phyloP scores from a whole-genome alignment of 2,329 filamentous ascomycete genomes.

The Aspergillus intermedius region DNA sequence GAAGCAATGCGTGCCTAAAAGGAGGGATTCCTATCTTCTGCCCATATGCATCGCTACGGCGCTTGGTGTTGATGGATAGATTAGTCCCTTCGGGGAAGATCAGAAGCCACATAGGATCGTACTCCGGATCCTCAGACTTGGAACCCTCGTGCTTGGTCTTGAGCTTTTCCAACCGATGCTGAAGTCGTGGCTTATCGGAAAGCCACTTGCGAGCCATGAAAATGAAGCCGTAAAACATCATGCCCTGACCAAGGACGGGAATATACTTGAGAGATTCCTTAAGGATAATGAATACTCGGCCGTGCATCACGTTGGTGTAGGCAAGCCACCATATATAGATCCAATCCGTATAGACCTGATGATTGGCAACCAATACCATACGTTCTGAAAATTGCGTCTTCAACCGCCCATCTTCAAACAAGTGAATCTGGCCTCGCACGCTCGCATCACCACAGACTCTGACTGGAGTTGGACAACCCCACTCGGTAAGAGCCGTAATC shows the following conservation, averaged over 20 bases:
- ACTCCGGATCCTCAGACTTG: slow-evolving; percentile 36
- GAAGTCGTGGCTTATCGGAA: slow-evolving; percentile 53
- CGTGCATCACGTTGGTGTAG: slow-evolving; percentile 60
- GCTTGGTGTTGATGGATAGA: slow-evolving; percentile 50
- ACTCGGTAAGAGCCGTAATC: slow-evolving; percentile 56
- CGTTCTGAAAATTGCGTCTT: slow-evolving; percentile 56
- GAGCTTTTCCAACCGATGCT: slow-evolving; percentile 51
- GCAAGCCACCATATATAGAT: slow-evolving; percentile 63
- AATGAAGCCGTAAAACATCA: slow-evolving; percentile 61
- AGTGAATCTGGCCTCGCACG: slow-evolving; percentile 52
- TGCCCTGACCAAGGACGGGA: slow-evolving; percentile 56
- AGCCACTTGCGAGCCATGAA: slow-evolving; percentile 60
- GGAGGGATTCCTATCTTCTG: slow-evolving; percentile 52
- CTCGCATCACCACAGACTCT: slow-evolving; percentile 57
- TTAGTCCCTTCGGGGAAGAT: slow-evolving; percentile 63
- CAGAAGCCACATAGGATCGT: slow-evolving; percentile 60
- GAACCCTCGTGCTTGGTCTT: slow-evolving; percentile 48
- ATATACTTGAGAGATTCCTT: slow-evolving; percentile 61
- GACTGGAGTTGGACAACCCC: slow-evolving; percentile 57
- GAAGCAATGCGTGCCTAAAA: slow-evolving; percentile 55
- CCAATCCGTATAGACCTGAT: slow-evolving; percentile 65
- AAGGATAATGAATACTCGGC: slow-evolving; percentile 60
- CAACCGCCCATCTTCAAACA: slow-evolving; percentile 52
- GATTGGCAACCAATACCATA: slow-evolving; percentile 58
- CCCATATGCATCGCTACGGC: slow-evolving; percentile 52